phyloP scores from a whole-genome alignment of 1,139 yeast genomes.

The Diutina mesorugosa region DNA sequence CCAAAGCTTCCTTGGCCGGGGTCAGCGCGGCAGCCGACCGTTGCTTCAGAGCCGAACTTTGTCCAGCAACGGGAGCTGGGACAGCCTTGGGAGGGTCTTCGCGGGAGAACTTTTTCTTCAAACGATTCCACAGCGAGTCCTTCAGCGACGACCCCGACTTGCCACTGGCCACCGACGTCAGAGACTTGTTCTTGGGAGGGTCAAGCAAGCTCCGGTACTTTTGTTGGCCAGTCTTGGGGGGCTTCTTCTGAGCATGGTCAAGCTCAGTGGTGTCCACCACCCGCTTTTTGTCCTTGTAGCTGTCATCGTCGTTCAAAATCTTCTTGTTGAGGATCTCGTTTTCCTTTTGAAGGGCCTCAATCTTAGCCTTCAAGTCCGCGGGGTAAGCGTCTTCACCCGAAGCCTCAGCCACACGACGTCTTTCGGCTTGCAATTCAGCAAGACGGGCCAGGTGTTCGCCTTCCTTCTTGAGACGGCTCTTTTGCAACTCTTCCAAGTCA shows the following conservation, averaged over 20 bases:
- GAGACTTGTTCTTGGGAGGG: not conserved
- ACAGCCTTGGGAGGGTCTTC: not conserved
- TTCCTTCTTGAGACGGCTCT: constrained; percentile 22
- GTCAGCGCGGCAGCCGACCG: not conserved
- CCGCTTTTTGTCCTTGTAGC: constrained; percentile 4
- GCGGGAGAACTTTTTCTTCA: constrained; percentile 1
- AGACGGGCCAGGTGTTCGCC: constrained; percentile 27
- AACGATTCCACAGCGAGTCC: constrained; percentile 1
- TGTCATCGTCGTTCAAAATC: constrained; percentile 21
- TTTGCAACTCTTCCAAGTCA: constrained; percentile 24
- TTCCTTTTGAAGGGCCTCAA: constrained; percentile 24
- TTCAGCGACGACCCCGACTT: not conserved
- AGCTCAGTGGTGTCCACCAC: not conserved
- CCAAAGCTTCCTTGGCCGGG: not conserved
- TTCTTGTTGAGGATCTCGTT: constrained; percentile 11
- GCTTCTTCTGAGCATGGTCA: not conserved
- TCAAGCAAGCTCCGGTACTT: not conserved
- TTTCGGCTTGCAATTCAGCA: constrained; percentile 25
- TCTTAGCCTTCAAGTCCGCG: constrained; percentile 15
- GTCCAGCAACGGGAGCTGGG: not conserved
- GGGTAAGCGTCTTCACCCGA: constrained; percentile 13
- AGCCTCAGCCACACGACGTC: constrained; percentile 18
- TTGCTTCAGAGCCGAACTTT: not conserved
- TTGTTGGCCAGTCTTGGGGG: not conserved
- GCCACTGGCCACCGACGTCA: not conserved